Percentiles rank a stretch among this genome's conserved stretches.
Conservation (phyloP, 257 asterid genomes). For the Fraxinus anomala region DNA sequence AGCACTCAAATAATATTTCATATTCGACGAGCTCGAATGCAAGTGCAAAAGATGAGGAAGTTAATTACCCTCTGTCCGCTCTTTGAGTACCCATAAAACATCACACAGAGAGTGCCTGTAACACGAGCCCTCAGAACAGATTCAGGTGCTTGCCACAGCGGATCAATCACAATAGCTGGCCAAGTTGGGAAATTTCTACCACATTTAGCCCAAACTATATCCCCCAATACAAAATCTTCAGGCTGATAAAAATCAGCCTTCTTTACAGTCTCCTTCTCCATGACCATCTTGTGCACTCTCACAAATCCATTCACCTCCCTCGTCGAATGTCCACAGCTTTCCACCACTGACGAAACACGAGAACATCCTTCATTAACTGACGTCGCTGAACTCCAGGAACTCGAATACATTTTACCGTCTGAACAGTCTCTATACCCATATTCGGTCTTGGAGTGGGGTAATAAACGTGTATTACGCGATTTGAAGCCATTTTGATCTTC, state of each 20-base stretch:
- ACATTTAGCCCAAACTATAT: slow-evolving; percentile 91
- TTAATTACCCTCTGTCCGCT: slow-evolving; percentile 73
- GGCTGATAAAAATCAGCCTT: slow-evolving; percentile 59
- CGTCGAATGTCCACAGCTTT: slow-evolving; percentile 34
- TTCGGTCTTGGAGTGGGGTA: slow-evolving; percentile 23
- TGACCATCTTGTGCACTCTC: slow-evolving; percentile 31
- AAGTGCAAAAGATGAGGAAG: slow-evolving; percentile 9
- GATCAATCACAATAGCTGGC: slow-evolving; percentile 93
- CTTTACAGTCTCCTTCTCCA: slow-evolving; percentile 44
- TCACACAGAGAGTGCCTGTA: slow-evolving; percentile 79
- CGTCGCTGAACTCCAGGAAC: slow-evolving; percentile 61
- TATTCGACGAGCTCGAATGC: slow-evolving; percentile 12
- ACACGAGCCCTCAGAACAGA: slow-evolving; percentile 70
- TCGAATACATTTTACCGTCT: slow-evolving; percentile 27
- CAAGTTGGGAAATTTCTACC: slow-evolving; percentile 88
- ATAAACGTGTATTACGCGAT: slow-evolving; percentile 34
- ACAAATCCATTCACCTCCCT: slow-evolving; percentile 21
- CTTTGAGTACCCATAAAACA: slow-evolving; percentile 83
- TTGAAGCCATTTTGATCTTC: slow-evolving; percentile 34
- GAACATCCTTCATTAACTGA: slow-evolving; percentile 48
- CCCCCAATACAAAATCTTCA: slow-evolving; percentile 63
- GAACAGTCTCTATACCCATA: slow-evolving; percentile 10
- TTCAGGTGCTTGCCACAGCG: slow-evolving; percentile 76
- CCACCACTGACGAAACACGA: slow-evolving; percentile 43
- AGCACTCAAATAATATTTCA: background rate